Conservation (phyloP, 2,329 filamentous ascomycete genomes). For the Fusarium sambucinum region DNA sequence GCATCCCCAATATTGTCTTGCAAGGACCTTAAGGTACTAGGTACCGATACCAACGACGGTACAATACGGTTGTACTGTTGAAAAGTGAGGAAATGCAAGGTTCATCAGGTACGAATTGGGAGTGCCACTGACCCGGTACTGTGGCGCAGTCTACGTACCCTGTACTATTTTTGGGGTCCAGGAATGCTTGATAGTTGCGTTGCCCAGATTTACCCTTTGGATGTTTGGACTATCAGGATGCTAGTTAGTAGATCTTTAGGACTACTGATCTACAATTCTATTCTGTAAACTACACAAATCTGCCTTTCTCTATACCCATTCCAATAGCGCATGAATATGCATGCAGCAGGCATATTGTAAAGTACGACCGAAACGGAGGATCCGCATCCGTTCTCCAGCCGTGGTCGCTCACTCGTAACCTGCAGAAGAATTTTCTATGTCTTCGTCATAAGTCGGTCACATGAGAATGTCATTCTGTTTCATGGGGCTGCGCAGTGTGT, state of each 20-base stretch:
- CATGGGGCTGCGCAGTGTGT: constrained; percentile 14
- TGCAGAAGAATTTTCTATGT: constrained; percentile 7
- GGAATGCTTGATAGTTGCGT: constrained; percentile 21
- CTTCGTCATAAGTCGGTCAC: constrained; percentile 42
- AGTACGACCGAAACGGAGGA: constrained; percentile 25
- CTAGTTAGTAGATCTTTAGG: constrained; percentile 18
- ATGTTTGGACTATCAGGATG: constrained; percentile 4
- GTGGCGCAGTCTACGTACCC: constrained; percentile 37
- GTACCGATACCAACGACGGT: constrained; percentile 42
- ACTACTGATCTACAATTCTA: constrained; percentile 13
- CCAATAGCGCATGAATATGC: constrained; percentile 30
- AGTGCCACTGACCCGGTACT: constrained; percentile 28
- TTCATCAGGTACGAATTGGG: constrained; percentile 27
- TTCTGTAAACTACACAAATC: constrained; percentile 18
- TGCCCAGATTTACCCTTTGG: not conserved
- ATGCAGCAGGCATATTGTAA: constrained; percentile 28
- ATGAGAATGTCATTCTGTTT: constrained; percentile 35
- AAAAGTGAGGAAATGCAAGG: constrained; percentile 32
- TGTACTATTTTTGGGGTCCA: constrained; percentile 45
- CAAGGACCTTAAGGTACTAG: constrained; percentile 37
- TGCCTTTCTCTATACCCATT: constrained; percentile 28
- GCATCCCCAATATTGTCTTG: constrained; percentile 16
- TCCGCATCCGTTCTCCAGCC: constrained; percentile 18
- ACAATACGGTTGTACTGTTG: constrained; percentile 31
- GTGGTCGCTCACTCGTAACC: constrained; percentile 20